Evolutionary conservation across 768 basidiomycete species (phyloP), one percentile per base, ranked within the genome.

Genomic region (Mycena rebaudengoi): DNA sequence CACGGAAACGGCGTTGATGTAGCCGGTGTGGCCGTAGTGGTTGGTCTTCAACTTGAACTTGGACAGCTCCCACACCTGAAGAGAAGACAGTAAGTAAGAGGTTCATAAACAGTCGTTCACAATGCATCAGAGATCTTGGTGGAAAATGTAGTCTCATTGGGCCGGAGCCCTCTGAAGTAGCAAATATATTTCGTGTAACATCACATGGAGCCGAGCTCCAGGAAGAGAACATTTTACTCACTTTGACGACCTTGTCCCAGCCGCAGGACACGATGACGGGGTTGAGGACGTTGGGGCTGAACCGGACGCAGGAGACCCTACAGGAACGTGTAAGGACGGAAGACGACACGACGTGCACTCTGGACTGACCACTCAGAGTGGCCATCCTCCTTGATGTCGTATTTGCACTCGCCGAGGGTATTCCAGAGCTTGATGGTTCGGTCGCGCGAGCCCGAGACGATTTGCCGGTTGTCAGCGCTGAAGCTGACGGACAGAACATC

Each of bases 231-330:
- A 16, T 16, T 39, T 53, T 14, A 74, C 89, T 81, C 70, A 97
- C 98, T 90, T 99, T 99, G 78, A 99, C 98, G 66, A 98, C 95
- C 86, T 98, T 99, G 86, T 99, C 98, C 98, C 98, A 99, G 73
- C 98, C 98, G 73, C 91, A 92, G 64, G 98, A 99, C 62, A 99
- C 98, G 74, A 99, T 99, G 75, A 99, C 97, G 60, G 98, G 96
- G 86, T 96, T 98, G 83, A 89, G 73, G 69, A 96, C 90, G 78
- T 99, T 99, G 55, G 98, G 98, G 83, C 95, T 97, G 86, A 99
- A 99, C 78, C 97, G 92, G 41, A 99, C 98, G 79, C 97, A 99
- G 40, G 97, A 99, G 60, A 99, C 97, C 95, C 95, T 96, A 62
- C 32, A 50, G 10, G 18, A 12, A 26, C 53, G 43, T 40, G 44